Percentiles rank a stretch among this genome's conserved stretches.
These are phyloP conservation scores for Verticillium nonalfalfae DNA, from an alignment of 2,329 filamentous ascomycete genomes.

Conservation along the genomic window DNA sequence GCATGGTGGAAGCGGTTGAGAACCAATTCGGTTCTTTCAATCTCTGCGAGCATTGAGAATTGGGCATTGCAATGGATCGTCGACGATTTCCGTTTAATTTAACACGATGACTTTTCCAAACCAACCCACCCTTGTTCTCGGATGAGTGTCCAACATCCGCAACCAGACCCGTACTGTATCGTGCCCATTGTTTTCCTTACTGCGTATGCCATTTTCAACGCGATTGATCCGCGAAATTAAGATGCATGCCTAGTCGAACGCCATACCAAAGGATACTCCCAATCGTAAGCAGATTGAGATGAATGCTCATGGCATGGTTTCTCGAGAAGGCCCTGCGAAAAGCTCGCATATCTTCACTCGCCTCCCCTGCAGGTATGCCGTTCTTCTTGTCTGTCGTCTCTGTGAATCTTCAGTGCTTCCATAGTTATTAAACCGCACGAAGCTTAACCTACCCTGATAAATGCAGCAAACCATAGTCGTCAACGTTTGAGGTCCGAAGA, in stretches of 20 bases:
- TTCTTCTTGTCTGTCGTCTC: constrained; percentile 13
- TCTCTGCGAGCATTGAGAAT: constrained; percentile 18
- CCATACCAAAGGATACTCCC: constrained; percentile 23
- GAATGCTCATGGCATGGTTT: constrained; percentile 34
- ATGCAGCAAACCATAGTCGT: constrained; percentile 22
- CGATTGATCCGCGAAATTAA: constrained; percentile 5
- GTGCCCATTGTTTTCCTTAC: too few species aligned
- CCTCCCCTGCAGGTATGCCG: constrained; percentile 1
- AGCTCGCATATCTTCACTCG: constrained; percentile 17
- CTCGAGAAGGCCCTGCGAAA: constrained; percentile 23
- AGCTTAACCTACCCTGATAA: constrained; percentile 18
- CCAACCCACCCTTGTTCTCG: too few species aligned
- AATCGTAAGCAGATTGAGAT: constrained; percentile 30
- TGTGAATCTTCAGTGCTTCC: not conserved
- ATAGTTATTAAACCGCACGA: too few species aligned
- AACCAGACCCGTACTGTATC: too few species aligned
- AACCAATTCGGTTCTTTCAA: constrained; percentile 5
- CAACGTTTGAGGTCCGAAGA: constrained; percentile 30
- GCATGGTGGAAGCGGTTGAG: constrained; percentile 5
- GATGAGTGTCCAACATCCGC: too few species aligned
- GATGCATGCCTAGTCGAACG: constrained; percentile 16
- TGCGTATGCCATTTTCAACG: too few species aligned
- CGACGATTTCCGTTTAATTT: too few species aligned
- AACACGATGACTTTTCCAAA: too few species aligned
- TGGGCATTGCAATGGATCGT: too few species aligned